phyloP scores from a whole-genome alignment of 2,329 filamentous ascomycete species.

The Colletotrichum phormii region DNA sequence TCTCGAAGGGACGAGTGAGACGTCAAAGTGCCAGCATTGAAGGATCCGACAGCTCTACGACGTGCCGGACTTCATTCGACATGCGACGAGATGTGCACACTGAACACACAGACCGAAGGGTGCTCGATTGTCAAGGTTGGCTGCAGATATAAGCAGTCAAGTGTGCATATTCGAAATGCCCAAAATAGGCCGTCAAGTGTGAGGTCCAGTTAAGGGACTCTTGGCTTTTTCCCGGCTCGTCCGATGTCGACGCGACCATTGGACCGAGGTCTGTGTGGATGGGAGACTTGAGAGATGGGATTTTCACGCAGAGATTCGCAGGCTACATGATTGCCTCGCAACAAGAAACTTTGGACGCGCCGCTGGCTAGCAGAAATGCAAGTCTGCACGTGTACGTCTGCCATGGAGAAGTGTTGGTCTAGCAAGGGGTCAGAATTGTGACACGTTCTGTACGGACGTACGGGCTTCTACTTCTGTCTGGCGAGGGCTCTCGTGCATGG shows the following conservation, averaged over 20 bases:
- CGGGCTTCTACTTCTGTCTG: background rate
- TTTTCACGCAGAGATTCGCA: background rate
- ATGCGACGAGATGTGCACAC: background rate
- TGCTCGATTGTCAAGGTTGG: constrained; percentile 12
- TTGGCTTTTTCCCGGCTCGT: constrained; percentile 27
- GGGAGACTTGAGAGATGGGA: constrained; percentile 11
- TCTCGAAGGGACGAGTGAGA: constrained; percentile 9
- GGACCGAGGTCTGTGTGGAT: constrained; percentile 10
- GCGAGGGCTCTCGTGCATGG: background rate
- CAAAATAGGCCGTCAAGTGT: background rate
- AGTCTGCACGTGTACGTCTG: background rate
- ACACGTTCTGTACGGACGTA: constrained; percentile 25
- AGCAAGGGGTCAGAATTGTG: background rate
- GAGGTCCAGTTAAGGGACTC: constrained; percentile 5
- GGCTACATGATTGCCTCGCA: background rate
- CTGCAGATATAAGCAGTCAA: background rate
- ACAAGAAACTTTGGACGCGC: background rate
- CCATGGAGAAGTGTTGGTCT: background rate
- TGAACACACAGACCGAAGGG: constrained; percentile 4
- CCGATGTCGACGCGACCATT: constrained; percentile 20
- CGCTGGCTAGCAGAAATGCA: background rate
- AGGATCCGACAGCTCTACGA: constrained; percentile 3
- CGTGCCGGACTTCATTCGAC: background rate
- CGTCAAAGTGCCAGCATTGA: constrained; percentile 7
- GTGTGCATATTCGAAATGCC: background rate